A percentile compares a stretch with the other conserved stretches of the same genome.
Evolutionary conservation across 2,329 filamentous ascomycete species (phyloP).

Genomic region (Stachybotrys echinatus): DNA sequence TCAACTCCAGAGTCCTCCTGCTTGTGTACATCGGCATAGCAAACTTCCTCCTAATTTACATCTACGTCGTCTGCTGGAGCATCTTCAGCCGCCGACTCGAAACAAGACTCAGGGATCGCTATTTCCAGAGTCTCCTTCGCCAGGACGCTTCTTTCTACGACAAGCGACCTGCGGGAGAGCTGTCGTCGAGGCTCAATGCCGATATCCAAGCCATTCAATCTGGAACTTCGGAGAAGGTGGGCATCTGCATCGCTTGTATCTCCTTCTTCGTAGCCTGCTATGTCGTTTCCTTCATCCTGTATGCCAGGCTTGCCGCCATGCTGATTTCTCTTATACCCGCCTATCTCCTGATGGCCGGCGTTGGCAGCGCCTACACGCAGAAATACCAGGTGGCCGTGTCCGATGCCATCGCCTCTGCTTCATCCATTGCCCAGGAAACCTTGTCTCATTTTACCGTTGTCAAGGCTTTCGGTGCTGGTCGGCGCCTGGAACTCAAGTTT

Average conservation of each 20-base stretch:
- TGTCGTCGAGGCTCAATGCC: slow-evolving; percentile 56
- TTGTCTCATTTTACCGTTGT: slow-evolving; percentile 57
- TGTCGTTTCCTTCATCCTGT: slow-evolving; percentile 61
- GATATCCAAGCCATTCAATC: slow-evolving; percentile 63
- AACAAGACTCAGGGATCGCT: slow-evolving; percentile 55
- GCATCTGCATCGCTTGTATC: slow-evolving; percentile 54
- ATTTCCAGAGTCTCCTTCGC: slow-evolving; percentile 51
- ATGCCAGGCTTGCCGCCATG: slow-evolving; percentile 57
- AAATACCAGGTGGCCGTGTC: slow-evolving; percentile 46
- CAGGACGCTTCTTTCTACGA: slow-evolving; percentile 63
- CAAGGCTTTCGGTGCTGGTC: slow-evolving; percentile 57
- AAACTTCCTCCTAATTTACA: slow-evolving; percentile 59
- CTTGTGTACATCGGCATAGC: slow-evolving; percentile 61
- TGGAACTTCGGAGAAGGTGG: slow-evolving; percentile 67
- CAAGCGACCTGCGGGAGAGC: slow-evolving; percentile 51
- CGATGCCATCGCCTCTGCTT: slow-evolving; percentile 50
- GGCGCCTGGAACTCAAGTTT: slow-evolving; percentile 56
- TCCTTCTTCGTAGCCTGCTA: slow-evolving; percentile 66
- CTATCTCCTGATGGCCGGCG: slow-evolving; percentile 52
- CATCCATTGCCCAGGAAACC: slow-evolving; percentile 58
- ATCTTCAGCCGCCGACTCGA: slow-evolving; percentile 59
- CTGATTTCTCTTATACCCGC: slow-evolving; percentile 58
- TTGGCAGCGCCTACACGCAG: slow-evolving; percentile 48
- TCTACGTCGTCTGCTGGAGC: slow-evolving; percentile 59
- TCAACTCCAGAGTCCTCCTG: slow-evolving; percentile 54